Conservation (phyloP, 2,329 filamentous ascomycete genomes). For the Fusarium praegraminearum region DNA sequence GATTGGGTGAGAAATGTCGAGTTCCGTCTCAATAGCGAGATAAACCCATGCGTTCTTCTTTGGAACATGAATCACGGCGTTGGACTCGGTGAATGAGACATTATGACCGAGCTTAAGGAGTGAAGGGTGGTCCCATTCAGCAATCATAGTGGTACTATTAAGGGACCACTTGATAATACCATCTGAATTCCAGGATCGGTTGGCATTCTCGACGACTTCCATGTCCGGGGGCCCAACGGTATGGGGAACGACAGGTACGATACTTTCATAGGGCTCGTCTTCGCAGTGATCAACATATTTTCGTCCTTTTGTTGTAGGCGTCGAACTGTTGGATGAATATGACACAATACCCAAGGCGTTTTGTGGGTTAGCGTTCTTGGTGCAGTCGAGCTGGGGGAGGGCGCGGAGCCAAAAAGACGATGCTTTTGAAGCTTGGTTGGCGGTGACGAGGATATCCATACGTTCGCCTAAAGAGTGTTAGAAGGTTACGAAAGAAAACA, state of each 20-base stretch:
- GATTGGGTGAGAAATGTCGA: constrained; percentile 51
- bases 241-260: constrained; percentile 53
- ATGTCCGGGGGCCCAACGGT: constrained; percentile 49
- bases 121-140: constrained; percentile 51
- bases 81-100: constrained; percentile 38
- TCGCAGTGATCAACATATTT: constrained; percentile 47
- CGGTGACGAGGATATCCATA: constrained; percentile 61
- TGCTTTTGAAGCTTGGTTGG: constrained; percentile 51
- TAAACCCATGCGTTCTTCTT: constrained; percentile 50
- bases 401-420: constrained; percentile 64
- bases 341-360: constrained; percentile 64
- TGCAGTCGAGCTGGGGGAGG: constrained; percentile 58
- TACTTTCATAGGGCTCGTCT: constrained; percentile 52
- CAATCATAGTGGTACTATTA: constrained; percentile 50
- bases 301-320: constrained; percentile 28
- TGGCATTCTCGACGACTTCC: constrained; percentile 48
- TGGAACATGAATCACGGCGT: constrained; percentile 49
- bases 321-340: constrained; percentile 50
- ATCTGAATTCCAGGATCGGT: constrained; percentile 44
- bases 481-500: neutral
- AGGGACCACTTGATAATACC: constrained; percentile 62
- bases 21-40: constrained; percentile 46
- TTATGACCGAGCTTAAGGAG: constrained; percentile 42
- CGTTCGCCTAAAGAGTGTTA: constrained; percentile 56
- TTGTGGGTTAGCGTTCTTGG: constrained; percentile 53